A percentile compares a stretch with the other conserved stretches of the same genome.
These are phyloP conservation scores for Pseudocercospora fuligena DNA, from an alignment of 2,329 filamentous ascomycete genomes.

Conservation along the genomic window DNA sequence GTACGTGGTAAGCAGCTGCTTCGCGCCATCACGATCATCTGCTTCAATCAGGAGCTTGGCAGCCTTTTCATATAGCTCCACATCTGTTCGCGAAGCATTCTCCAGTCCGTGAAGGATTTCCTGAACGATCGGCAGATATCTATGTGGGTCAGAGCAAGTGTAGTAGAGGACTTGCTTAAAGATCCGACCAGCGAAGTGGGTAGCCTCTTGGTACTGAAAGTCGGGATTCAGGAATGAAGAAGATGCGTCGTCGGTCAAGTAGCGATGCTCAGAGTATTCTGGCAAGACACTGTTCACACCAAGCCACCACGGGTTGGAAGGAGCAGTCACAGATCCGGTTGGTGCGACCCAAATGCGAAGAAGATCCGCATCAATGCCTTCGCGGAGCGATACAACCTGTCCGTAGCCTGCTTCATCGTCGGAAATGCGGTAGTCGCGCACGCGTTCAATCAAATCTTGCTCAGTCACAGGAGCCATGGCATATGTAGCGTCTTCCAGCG, in stretches of 20 bases:
- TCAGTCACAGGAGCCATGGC: conserved; percentile 57
- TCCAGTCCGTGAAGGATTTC: conserved; percentile 27
- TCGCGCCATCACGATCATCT: conserved; percentile 25
- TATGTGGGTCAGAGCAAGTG: conserved; percentile 26
- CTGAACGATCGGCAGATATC: conserved; percentile 25
- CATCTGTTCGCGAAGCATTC: conserved; percentile 21
- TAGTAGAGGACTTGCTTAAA: conserved; percentile 32
- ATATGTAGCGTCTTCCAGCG: conserved; percentile 42
- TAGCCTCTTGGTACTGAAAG: conserved; percentile 37
- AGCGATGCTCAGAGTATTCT: conserved; percentile 43
- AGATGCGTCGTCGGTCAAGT: conserved; percentile 42
- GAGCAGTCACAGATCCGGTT: conserved; percentile 42
- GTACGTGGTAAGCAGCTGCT: conserved; percentile 25
- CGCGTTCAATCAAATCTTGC: conserved; percentile 51
- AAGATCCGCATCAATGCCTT: conserved; percentile 38
- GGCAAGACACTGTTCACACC: conserved; percentile 40
- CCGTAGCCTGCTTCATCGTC: conserved; percentile 46
- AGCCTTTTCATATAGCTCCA: conserved; percentile 25
- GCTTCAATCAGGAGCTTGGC: conserved; percentile 22
- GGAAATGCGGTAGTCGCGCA: conserved; percentile 43
- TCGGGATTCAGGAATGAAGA: conserved; percentile 42
- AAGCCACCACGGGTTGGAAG: conserved; percentile 44
- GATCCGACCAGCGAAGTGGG: conserved; percentile 26
- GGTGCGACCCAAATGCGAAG: conserved; percentile 44
- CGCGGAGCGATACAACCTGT: conserved; percentile 40